Conservation (phyloP, 2,329 filamentous ascomycete species). For the Fusarium bulbicola region DNA sequence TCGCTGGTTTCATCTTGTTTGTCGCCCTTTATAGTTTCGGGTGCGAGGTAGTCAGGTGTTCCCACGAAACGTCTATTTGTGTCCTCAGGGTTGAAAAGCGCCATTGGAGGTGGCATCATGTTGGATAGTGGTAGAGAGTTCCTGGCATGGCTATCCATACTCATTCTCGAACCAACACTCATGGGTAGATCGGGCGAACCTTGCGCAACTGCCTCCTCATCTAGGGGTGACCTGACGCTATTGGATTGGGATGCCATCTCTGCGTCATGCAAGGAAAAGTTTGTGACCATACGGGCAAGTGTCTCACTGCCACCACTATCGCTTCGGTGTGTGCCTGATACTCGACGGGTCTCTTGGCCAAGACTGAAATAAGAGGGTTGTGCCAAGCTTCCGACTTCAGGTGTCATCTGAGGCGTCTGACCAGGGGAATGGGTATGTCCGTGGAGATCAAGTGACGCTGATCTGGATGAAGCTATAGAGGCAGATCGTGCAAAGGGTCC, state of each 20-base stretch:
- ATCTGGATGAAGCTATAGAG: slow-evolving; percentile 89
- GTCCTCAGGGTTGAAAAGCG: slow-evolving; percentile 94
- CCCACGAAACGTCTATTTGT: slow-evolving; percentile 93
- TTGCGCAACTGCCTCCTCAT: slow-evolving; percentile 78
- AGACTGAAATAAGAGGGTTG: slow-evolving; percentile 96
- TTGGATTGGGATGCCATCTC: slow-evolving; percentile 54
- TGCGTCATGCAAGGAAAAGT: slow-evolving; percentile 76
- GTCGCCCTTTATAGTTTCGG: slow-evolving; percentile 94
- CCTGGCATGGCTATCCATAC: slow-evolving; percentile 48
- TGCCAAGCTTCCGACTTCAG: slow-evolving; percentile 69
- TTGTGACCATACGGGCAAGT: slow-evolving; percentile 82
- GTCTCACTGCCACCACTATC: slow-evolving; percentile 93
- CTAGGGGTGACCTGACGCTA: slow-evolving; percentile 68
- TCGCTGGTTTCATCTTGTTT: slow-evolving; percentile 98
- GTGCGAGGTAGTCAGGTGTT: slow-evolving; percentile 95
- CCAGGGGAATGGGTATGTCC: slow-evolving; percentile 77
- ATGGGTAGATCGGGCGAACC: slow-evolving; percentile 80
- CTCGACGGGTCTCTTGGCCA: slow-evolving; percentile 70
- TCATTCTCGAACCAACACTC: slow-evolving; percentile 42
- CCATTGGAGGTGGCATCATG: slow-evolving; percentile 92
- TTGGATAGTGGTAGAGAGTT: slow-evolving; percentile 59
- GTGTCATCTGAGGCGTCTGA: slow-evolving; percentile 86
- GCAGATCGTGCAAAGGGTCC: slow-evolving; percentile 88
- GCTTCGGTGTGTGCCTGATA: slow-evolving; percentile 81
- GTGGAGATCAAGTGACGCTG: slow-evolving; percentile 91